These are phyloP conservation scores for Aegilops sharonensis DNA, from an alignment of 176 grass and related monocot species.

Conservation along the genomic window DNA sequence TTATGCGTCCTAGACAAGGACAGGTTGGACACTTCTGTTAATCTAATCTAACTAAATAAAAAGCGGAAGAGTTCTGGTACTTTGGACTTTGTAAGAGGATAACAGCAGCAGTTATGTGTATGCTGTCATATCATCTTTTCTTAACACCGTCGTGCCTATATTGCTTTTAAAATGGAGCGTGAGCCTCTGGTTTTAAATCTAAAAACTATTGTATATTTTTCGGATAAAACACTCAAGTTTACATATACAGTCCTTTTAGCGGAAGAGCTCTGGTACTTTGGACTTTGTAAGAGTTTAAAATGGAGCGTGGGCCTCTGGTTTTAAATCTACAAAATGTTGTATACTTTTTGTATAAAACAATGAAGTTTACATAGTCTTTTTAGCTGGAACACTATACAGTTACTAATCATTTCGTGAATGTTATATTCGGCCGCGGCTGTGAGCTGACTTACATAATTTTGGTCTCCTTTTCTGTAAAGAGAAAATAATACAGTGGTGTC, in stretches of 20 bases:
- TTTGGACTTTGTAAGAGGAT: conserved; percentile 2
- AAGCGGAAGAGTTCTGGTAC: not conserved
- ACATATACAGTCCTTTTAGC: not conserved
- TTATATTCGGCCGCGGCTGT: not conserved
- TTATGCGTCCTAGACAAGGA: conserved; percentile 16
- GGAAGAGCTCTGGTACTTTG: not conserved
- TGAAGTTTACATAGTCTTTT: not conserved
- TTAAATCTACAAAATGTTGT: not conserved
- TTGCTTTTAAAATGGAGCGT: not conserved
- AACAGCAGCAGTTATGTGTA: not conserved
- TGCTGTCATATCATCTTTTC: not conserved
- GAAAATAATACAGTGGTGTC: not conserved
- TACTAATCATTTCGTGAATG: not conserved
- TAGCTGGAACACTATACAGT: not conserved
- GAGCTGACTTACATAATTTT: not conserved
- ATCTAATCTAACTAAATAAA: conserved; percentile 16
- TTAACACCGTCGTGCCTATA: not conserved
- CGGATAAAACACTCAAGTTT: not conserved
- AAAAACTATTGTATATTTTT: not conserved
- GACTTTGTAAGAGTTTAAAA: not conserved
- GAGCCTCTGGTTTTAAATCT: not conserved
- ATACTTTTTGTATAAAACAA: not conserved
- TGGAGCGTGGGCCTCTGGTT: not conserved
- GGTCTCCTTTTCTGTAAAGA: not conserved
- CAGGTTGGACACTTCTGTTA: not conserved